Percentiles rank a stretch among this genome's conserved stretches.
Evolutionary conservation across 352 stramenopile genomes (phyloP).

Genomic region (Phytophthora cajani): DNA sequence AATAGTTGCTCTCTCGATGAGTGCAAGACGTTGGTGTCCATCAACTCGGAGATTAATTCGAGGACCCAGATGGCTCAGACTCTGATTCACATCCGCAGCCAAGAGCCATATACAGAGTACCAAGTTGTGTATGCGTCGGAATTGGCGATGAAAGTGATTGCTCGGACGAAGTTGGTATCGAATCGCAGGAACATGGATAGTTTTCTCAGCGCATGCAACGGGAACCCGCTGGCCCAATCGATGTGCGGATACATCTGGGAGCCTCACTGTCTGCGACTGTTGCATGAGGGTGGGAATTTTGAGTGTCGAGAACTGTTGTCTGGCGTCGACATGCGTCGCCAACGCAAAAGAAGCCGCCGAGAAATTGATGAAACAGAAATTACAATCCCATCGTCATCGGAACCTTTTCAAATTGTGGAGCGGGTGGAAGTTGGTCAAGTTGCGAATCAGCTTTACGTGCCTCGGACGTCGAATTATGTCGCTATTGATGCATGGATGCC

Average conservation of each 20-base stretch:
- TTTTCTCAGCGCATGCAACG: constrained; percentile 38
- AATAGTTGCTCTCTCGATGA: constrained; percentile 39
- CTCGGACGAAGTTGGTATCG: constrained; percentile 33
- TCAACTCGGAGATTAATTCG: constrained; percentile 34
- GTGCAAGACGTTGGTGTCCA: constrained; percentile 36
- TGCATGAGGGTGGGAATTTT: constrained; percentile 37
- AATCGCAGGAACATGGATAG: constrained; percentile 35
- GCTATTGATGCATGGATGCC: constrained; percentile 44
- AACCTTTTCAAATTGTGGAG: constrained; percentile 29
- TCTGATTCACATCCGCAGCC: constrained; percentile 46
- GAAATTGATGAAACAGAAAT: constrained; percentile 23
- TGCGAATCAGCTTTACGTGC: constrained; percentile 41
- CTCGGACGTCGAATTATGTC: constrained; percentile 34
- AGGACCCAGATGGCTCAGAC: constrained; percentile 40
- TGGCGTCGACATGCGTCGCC: constrained; percentile 29
- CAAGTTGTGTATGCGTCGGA: constrained; percentile 40
- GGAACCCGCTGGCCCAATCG: constrained; percentile 34
- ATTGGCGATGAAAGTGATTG: constrained; percentile 48
- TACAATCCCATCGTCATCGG: constrained; percentile 22
- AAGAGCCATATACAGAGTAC: constrained; percentile 36
- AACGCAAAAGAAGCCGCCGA: constrained; percentile 23
- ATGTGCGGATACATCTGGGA: constrained; percentile 50
- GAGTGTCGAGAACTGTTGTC: constrained; percentile 28
- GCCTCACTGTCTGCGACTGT: constrained; percentile 40
- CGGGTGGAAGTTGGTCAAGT: constrained; percentile 26